Base-by-base conservation (phyloP, 208 protist genomes). In the Trypanosomatidae sp. region DNA sequence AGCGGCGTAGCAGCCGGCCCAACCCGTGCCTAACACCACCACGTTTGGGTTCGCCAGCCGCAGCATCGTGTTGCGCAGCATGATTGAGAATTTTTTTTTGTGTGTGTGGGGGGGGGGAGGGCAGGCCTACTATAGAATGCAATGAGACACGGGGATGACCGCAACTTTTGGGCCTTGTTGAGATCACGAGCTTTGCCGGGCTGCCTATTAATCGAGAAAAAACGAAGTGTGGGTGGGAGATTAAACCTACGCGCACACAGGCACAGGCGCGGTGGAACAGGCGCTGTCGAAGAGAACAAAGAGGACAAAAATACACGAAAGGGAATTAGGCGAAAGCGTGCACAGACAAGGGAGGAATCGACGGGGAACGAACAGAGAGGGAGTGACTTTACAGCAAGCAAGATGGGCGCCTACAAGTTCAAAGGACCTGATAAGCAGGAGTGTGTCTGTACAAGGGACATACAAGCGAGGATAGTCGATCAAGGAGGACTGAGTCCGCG, bases 21-120 rank as follows among this genome's bases (percentile, higher is more conserved):
- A 98, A 17, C 96, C 96, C 43, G 90, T 94, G 39, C 96, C 96
- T 2, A 98, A 74, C 10, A 98, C 84, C 22, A 98, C 91, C 30
- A 98, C 80, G 28, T 87, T 95, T 53, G 92, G 91, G 76, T 89
- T 93, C 44, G 79, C 47, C 62, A 88, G 66, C 77, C 83, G 72
- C 55, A 76, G 74, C 65, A 72, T 17, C 2, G 79, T 73, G 47
- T 43, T 44, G 43, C 83, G 82, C 28, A 86, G 22, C 83, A 91
- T 87, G 60, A 4, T 22, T 65, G 60, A 39, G 12, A 7, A 17
- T 28, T 25, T 39, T 36, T 36, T 36, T 36, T 36, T 36, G 33
- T 36, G 33, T 36, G 33, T 36, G 33, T 36, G 33, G 50, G 5
- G 22, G 22, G 36, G 22, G 10, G 17, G 60, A 43, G 60, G 17